Conservation (phyloP, 306 rosid genomes). For the Inga oerstediana region DNA sequence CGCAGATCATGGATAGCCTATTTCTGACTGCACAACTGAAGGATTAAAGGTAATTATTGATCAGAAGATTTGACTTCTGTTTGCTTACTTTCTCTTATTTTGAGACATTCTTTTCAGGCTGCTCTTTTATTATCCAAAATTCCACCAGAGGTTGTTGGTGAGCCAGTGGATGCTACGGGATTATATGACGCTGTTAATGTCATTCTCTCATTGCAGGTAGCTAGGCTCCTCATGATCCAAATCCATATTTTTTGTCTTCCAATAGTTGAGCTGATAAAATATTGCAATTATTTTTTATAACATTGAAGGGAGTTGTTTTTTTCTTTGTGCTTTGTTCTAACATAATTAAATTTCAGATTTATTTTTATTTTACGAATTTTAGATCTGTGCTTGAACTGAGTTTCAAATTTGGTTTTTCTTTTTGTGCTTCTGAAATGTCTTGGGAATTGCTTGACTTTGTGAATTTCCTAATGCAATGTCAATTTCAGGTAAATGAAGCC, state of each 20-base stretch:
- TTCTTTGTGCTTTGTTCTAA: background rate
- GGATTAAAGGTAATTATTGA: conserved; percentile 65
- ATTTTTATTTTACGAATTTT: no score
- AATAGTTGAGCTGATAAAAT: conserved; percentile 22
- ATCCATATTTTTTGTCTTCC: background rate
- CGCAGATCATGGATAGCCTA: conserved; percentile 94
- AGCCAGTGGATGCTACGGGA: conserved; percentile 58
- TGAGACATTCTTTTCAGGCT: conserved; percentile 55
- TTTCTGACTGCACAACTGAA: conserved; percentile 95
- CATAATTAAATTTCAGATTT: no score
- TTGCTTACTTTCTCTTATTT: conserved; percentile 29
- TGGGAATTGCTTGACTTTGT: no score
- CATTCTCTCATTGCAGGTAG: conserved; percentile 84
- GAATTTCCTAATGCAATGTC: no score
- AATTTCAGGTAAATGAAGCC: no score
- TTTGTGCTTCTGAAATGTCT: no score
- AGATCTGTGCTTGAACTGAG: no score
- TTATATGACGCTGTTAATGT: conserved; percentile 78
- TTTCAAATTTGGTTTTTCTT: no score
- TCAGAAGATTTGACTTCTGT: conserved; percentile 4
- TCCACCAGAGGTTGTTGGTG: conserved; percentile 68
- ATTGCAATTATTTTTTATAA: background rate
- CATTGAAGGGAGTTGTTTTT: background rate
- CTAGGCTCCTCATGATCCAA: conserved; percentile 28
- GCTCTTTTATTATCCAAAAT: conserved; percentile 64